A percentile compares a stretch with the other conserved stretches of the same genome.
These are phyloP conservation scores for Rhodotorula sp. DNA, from an alignment of 1,284 basidiomycete species.

Conservation along the genomic window DNA sequence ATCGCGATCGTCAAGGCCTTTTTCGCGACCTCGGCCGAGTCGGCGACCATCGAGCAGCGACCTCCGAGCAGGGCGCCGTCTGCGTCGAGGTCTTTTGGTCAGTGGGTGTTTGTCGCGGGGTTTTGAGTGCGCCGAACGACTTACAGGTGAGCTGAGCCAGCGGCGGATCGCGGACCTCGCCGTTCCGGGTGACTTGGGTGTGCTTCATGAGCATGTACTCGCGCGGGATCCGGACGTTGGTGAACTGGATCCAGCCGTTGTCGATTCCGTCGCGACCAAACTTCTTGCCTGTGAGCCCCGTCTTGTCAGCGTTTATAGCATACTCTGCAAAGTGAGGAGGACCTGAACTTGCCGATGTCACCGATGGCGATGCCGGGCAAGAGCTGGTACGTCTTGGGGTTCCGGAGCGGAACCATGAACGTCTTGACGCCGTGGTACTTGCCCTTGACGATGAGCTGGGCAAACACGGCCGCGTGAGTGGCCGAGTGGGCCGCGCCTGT, in stretches of 20 bases:
- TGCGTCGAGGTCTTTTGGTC: background rate
- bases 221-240: slow-evolving; percentile 58
- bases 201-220: slow-evolving; percentile 62
- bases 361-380: slow-evolving; percentile 58
- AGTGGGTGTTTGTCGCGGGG: background rate
- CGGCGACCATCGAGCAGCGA: slow-evolving; percentile 58
- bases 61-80: slow-evolving; percentile 60
- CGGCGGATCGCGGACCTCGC: slow-evolving; percentile 53
- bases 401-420: slow-evolving; percentile 58
- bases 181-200: slow-evolving; percentile 57
- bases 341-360: slow-evolving; percentile 54
- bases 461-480: slow-evolving; percentile 60
- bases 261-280: slow-evolving; percentile 61
- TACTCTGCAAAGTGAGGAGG: no score
- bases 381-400: slow-evolving; percentile 54
- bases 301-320: background rate
- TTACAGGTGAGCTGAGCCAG: slow-evolving; percentile 56
- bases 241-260: slow-evolving; percentile 57
- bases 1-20: slow-evolving; percentile 59
- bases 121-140: background rate
- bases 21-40: slow-evolving; percentile 57
- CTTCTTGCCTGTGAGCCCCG: slow-evolving; percentile 45
- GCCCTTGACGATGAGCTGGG: slow-evolving; percentile 57
- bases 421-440: slow-evolving; percentile 59
- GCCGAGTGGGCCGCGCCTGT: slow-evolving; percentile 57